Evolutionary conservation across 805 yeast species (phyloP).

Genomic region (Candida verbasci): DNA sequence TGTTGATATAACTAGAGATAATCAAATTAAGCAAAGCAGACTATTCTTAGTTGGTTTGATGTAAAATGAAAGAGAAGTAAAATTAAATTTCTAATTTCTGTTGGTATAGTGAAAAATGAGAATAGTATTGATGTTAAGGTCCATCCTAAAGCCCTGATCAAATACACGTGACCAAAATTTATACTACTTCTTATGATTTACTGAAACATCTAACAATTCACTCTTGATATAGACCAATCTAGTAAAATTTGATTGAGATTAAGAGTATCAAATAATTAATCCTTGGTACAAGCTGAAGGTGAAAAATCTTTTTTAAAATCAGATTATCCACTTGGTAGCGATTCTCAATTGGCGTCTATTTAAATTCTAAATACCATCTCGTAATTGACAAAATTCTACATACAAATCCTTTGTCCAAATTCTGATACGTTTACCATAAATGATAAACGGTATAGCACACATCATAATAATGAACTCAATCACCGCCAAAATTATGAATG

Average conservation of each 20-base stretch:
- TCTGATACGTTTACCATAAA: conserved; percentile 30
- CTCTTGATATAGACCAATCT: too few species aligned
- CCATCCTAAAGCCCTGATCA: too few species aligned
- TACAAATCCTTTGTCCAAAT: conserved; percentile 31
- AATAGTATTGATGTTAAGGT: too few species aligned
- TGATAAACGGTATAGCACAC: conserved; percentile 16
- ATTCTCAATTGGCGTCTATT: not conserved
- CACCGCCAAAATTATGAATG: conserved; percentile 33
- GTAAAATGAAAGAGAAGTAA: conserved; percentile 2
- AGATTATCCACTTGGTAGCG: too few species aligned
- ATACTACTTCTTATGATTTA: too few species aligned
- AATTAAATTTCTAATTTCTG: not conserved
- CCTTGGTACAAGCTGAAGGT: too few species aligned
- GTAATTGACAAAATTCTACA: conserved; percentile 12
- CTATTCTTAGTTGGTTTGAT: conserved; percentile 38
- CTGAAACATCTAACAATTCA: too few species aligned
- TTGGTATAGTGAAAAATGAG: not conserved
- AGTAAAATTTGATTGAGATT: too few species aligned
- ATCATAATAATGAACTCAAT: conserved; percentile 31
- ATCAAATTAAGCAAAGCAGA: conserved; percentile 49
- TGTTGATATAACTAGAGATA: conserved; percentile 37
- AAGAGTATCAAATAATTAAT: too few species aligned
- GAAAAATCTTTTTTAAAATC: too few species aligned
- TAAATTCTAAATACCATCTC: conserved; percentile 5
- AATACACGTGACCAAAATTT: too few species aligned